Conservation (phyloP, 176 grass and related monocot species). For the Guadua angustifolia region DNA sequence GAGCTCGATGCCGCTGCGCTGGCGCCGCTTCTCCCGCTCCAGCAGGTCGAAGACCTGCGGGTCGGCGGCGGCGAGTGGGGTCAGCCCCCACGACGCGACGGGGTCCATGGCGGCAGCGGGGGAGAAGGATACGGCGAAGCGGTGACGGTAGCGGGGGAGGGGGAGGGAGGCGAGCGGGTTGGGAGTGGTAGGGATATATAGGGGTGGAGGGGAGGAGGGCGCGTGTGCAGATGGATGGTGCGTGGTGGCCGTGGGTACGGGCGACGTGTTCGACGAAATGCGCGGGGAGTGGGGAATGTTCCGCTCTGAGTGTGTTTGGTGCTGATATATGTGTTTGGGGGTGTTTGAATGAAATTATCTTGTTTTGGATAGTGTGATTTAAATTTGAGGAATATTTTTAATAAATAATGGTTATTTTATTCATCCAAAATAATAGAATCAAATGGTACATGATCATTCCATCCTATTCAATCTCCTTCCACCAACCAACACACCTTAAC, state of each 20-base stretch:
- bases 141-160: neutral
- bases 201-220: constrained; percentile 20
- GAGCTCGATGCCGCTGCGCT: constrained; percentile 94
- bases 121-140: neutral
- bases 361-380: no score
- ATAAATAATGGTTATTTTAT: no score
- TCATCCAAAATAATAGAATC: no score
- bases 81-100: constrained; percentile 71
- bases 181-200: constrained; percentile 27
- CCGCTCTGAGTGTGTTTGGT: no score
- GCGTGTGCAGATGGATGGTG: constrained; percentile 33
- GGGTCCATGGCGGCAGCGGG: constrained; percentile 62
- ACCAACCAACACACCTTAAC: no score
- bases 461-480: no score
- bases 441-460: no score
- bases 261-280: constrained; percentile 8
- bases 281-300: no score
- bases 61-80: constrained; percentile 60
- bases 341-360: no score
- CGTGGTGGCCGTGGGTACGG: constrained; percentile 10
- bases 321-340: no score
- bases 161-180: neutral
- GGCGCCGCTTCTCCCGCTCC: constrained; percentile 92
- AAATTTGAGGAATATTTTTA: no score
- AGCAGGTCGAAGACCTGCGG: constrained; percentile 75